Conservation (phyloP, 305 asterid species). For the Ajuga reptans region DNA sequence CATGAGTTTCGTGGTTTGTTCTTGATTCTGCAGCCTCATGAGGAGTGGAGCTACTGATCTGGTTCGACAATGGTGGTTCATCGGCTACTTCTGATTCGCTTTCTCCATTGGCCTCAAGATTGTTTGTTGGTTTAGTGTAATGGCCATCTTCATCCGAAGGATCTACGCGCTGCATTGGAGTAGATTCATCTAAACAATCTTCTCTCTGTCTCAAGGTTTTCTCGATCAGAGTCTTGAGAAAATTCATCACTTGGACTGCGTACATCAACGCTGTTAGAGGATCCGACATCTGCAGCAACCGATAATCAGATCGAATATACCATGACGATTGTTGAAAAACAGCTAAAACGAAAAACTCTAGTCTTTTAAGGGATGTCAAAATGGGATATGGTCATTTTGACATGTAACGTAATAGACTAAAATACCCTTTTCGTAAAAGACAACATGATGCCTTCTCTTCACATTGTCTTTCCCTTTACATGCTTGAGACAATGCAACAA, state of each 20-base stretch:
- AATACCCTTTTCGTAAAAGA: neutral
- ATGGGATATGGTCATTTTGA: neutral
- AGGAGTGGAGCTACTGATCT: neutral
- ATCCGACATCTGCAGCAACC: constrained; percentile 67
- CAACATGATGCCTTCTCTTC: neutral
- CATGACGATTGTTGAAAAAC: neutral
- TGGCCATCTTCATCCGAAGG: constrained; percentile 59
- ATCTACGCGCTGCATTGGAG: constrained; percentile 30
- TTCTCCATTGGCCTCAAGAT: constrained; percentile 19
- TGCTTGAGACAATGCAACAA: neutral
- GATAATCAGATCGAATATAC: neutral
- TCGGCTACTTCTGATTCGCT: constrained; percentile 21
- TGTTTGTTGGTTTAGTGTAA: constrained; percentile 23
- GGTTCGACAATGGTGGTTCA: constrained; percentile 18
- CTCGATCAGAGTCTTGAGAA: constrained; percentile 68
- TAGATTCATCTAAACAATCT: constrained; percentile 38
- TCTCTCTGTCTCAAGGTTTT: constrained; percentile 60
- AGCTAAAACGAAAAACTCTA: too few species aligned
- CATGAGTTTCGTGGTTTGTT: constrained; percentile 12
- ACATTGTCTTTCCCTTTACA: neutral
- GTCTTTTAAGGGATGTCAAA: too few species aligned
- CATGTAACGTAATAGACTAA: neutral
- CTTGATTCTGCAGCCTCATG: constrained; percentile 21
- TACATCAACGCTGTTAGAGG: constrained; percentile 85
- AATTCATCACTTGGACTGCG: constrained; percentile 91